A percentile compares a stretch with the other conserved stretches of the same genome.
phyloP scores from a whole-genome alignment of 2,329 filamentous ascomycete genomes.

The Coniochaeta sp. region DNA sequence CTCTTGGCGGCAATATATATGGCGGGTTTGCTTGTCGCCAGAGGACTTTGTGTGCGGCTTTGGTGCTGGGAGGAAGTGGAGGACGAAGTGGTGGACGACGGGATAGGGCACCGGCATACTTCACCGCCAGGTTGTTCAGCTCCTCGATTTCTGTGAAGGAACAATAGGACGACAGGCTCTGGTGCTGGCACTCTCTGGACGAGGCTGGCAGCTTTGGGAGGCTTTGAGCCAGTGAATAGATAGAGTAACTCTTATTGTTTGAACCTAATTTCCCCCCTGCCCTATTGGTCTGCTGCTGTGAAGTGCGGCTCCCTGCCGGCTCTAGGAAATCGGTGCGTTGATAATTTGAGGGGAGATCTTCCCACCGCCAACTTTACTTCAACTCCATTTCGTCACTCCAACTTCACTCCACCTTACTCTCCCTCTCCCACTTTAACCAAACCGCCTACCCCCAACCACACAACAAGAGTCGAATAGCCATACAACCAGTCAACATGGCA shows the following conservation, averaged over 20 bases:
- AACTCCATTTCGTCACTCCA: conserved; percentile 1
- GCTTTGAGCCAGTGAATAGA: not conserved
- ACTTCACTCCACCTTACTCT: conserved; percentile 14
- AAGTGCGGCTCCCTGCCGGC: not conserved
- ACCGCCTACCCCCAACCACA: conserved; percentile 15
- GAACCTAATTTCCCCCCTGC: not conserved
- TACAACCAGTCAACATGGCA: conserved; percentile 35
- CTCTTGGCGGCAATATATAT: too few species aligned
- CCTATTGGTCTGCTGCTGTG: conserved; percentile 1
- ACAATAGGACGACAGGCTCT: not conserved
- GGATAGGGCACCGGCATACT: not conserved
- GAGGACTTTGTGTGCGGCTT: not conserved
- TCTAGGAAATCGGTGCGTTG: not conserved
- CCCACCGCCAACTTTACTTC: not conserved
- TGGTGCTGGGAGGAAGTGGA: not conserved
- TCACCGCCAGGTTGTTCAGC: not conserved
- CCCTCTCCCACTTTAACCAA: conserved; percentile 15
- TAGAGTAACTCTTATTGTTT: conserved; percentile 1
- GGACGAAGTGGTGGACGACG: not conserved
- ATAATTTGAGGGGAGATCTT: conserved; percentile 2
- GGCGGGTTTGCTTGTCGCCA: too few species aligned
- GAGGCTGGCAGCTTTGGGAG: not conserved
- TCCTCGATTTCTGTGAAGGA: not conserved
- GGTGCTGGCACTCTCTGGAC: not conserved
- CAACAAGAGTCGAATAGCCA: conserved; percentile 8